Evolutionary conservation across 2,329 filamentous ascomycete species (phyloP).

Genomic region (Colletotrichum spinosum): DNA sequence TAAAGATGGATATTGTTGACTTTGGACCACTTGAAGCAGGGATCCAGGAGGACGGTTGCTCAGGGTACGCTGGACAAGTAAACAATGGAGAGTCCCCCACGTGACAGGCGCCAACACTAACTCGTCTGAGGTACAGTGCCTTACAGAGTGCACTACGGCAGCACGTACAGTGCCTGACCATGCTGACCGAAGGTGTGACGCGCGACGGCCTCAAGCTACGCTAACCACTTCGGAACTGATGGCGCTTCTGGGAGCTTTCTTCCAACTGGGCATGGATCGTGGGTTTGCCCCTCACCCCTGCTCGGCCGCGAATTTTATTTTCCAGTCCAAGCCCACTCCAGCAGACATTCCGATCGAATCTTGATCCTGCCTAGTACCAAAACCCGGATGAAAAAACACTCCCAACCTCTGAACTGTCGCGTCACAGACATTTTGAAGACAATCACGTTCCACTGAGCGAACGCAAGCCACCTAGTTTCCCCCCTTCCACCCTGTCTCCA

Average conservation of each 20-base stretch:
- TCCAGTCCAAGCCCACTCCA: not conserved
- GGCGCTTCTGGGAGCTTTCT: conserved; percentile 11
- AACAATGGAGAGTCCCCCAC: conserved; percentile 41
- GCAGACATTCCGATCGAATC: not conserved
- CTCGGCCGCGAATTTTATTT: conserved; percentile 27
- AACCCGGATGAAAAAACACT: too few relatives aligned
- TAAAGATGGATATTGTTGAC: conserved; percentile 38
- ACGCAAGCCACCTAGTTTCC: too few relatives aligned
- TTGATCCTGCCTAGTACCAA: not conserved
- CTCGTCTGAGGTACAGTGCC: too few relatives aligned
- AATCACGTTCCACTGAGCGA: too few relatives aligned
- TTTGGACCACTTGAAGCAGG: conserved; percentile 32
- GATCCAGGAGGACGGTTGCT: conserved; percentile 42
- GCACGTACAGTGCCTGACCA: too few relatives aligned
- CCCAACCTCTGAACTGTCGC: too few relatives aligned
- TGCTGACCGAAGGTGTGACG: conserved; percentile 20
- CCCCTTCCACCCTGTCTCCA: too few relatives aligned
- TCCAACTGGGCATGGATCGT: too few relatives aligned
- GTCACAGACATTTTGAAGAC: too few relatives aligned
- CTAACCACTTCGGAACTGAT: conserved; percentile 29
- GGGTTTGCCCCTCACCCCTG: not conserved
- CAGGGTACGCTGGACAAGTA: conserved; percentile 43
- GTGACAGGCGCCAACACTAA: conserved; percentile 33
- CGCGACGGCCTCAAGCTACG: conserved; percentile 26
- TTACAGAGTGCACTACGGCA: too few relatives aligned